phyloP scores from a whole-genome alignment of 2,329 filamentous ascomycete genomes.

The Colletotrichum falcatum region DNA sequence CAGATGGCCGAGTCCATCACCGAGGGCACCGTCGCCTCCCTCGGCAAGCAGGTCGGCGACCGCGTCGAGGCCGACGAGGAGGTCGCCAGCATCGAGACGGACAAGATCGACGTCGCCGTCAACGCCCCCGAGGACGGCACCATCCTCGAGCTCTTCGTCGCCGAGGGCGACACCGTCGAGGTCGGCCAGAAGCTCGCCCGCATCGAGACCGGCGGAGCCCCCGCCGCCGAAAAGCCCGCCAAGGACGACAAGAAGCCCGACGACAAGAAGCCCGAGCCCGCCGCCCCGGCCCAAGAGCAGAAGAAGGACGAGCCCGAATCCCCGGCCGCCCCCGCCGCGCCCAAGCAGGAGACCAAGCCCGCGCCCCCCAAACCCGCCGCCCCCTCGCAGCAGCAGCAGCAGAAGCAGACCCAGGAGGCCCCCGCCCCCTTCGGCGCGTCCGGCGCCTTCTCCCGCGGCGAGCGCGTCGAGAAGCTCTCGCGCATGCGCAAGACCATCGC shows the following conservation, averaged over 20 bases:
- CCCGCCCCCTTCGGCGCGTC: slow-evolving; percentile 21
- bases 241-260: slow-evolving; percentile 25
- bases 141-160: slow-evolving; percentile 48
- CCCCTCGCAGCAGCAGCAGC: not conserved
- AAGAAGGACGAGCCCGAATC: slow-evolving; percentile 37
- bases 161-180: slow-evolving; percentile 49
- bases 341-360: slow-evolving; percentile 36
- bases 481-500: slow-evolving; percentile 84
- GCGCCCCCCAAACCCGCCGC: slow-evolving; percentile 15
- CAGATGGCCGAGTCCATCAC: slow-evolving; percentile 51
- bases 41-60: slow-evolving; percentile 49
- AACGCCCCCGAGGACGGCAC: slow-evolving; percentile 45
- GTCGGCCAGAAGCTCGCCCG: slow-evolving; percentile 49
- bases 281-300: slow-evolving; percentile 32
- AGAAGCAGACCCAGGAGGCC: too few relatives aligned
- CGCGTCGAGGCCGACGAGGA: slow-evolving; percentile 49
- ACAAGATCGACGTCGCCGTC: slow-evolving; percentile 51
- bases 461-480: slow-evolving; percentile 55
- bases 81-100: slow-evolving; percentile 50
- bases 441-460: slow-evolving; percentile 35
- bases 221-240: slow-evolving; percentile 16
- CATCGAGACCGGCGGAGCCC: slow-evolving; percentile 45
- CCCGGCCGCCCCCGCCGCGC: slow-evolving; percentile 8
- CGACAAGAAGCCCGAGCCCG: slow-evolving; percentile 19
- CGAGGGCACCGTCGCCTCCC: slow-evolving; percentile 47